phyloP scores from a whole-genome alignment of 176 grass and related monocot species.

The Triticum timopheevii region DNA sequence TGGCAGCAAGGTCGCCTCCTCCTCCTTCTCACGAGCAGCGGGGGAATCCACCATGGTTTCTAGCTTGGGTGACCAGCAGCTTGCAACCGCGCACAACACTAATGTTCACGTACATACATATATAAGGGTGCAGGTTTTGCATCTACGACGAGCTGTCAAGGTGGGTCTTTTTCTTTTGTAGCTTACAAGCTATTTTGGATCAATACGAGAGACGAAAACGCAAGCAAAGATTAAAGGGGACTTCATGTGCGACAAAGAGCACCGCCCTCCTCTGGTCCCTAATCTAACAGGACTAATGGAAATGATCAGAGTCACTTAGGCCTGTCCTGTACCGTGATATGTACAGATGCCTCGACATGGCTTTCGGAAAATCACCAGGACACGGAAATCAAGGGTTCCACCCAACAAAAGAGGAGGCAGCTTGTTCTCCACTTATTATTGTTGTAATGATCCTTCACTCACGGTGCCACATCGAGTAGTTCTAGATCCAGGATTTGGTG shows the following conservation, averaged over 20 bases:
- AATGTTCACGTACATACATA: neutral
- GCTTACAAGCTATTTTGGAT: neutral
- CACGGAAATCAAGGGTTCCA: neutral
- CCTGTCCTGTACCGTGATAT: neutral
- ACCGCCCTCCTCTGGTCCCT: neutral
- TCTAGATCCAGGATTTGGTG: too few species aligned
- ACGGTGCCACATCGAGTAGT: too few species aligned
- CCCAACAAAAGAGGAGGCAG: neutral
- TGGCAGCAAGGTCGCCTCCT: neutral
- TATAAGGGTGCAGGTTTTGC: neutral
- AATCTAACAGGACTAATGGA: neutral
- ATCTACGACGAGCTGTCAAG: neutral
- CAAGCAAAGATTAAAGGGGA: neutral
- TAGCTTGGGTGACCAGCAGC: neutral
- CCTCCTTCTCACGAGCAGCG: neutral
- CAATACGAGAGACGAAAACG: neutral
- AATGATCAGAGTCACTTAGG: neutral
- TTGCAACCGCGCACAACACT: neutral
- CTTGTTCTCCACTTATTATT: neutral
- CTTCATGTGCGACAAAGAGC: neutral
- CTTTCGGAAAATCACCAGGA: neutral
- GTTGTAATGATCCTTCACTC: too few species aligned
- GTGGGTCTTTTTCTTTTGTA: slow-evolving; percentile 14
- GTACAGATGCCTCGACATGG: neutral
- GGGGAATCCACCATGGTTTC: neutral